Evolutionary conservation across 31 red algal species (phyloP), one percentile per base, ranked within the genome.

Genomic region (Porphyra umbilicalis): DNA sequence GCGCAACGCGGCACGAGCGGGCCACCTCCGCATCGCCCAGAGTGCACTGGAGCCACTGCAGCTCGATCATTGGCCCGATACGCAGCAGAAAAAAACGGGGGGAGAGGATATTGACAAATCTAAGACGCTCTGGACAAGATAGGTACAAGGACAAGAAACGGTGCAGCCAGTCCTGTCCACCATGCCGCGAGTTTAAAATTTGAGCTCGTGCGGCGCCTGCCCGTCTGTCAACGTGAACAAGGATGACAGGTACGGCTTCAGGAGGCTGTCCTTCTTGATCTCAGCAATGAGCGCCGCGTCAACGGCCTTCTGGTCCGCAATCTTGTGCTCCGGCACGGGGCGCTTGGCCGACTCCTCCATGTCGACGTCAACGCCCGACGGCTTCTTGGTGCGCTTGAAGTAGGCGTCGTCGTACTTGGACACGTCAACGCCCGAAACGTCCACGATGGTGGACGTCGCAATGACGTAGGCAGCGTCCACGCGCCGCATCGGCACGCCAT

Each of bases 391-490:
- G n/a, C 81, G 74, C 86, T 93, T 97, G 84, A 97, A 97, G 76
- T 89, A 97, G 15, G 81, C 84, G 77, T 94, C 94, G 80, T 97
- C 91, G 82, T 94, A 85, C 77, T 90, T 83, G 67, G 78, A 79
- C 10, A 90, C 75, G 75, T 90, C 86, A 8, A 97, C 81, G 3
- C 71, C 81, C 32, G 84, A 88, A 1, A 97, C 80, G 74, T 97
- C 94, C 11, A 97, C 78, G n/a, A 39, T 82, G 35, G 94, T 90
- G n/a, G 74, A 88, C 20, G 87, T 93, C 8, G 91, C 94, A 77
- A 97, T 97, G 15, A 97, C 94, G 80, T 94, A 97, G 18, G 80
- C 82, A 30, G 90, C 91, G 82, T 97, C 85, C 76, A 97, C 94
- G 35, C 91, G 81, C 29, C 94, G 88, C 74, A 97, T 35, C 79